Evolutionary conservation across 192 early-diverging fungal species (phyloP), one percentile per base, ranked within the genome.

Genomic region (Jimgerdemannia lactiflua): DNA sequence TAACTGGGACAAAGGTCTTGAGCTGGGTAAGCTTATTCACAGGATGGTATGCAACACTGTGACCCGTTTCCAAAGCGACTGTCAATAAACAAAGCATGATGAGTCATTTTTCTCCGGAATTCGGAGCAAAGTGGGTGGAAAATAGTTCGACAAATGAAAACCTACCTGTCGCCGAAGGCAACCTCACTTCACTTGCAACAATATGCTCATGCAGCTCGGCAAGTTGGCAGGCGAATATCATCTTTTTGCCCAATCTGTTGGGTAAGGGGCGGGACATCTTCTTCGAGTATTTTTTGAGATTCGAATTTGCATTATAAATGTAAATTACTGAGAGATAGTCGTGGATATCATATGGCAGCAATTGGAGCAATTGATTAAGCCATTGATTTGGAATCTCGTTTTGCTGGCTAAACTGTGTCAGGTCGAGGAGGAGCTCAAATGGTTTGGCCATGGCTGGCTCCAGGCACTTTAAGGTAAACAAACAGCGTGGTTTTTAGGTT

Each of bases 301-400:
- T 79, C 18, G 90, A 90, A 81, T 96, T 96, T 66, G 91, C 89
- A 69, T 96, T 95, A 81, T 95, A 93, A 76, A 96, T 86, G 80
- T 92, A 92, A 18, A 97, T 77, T 9, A 85, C 83, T 54, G 85
- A 84, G 8, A 95, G 73, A 79, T 94, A 96, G 65, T 85, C 78
- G 7, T 81, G 70, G 2, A 91, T 85, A 42, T 90, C 83, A 67
- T 86, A 82, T 18, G 96, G 94, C 10, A 96, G 65, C 2, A 96
- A 81, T 70, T 93, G 91, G 39, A 89, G 70, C 65, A 97, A 86
- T 83, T 91, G 91, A 67, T 76, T 85, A 17, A 95, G 79, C 90
- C 92, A 95, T 74, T 93, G 91, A 39, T 82, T 76, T 19, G 92
- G 90, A 49, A 95, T 89, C 82, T 97, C 95, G 77, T 96, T 97